Percentiles rank a stretch among this genome's conserved stretches.
Conservation (phyloP, 495 filamentous ascomycete species). For the Penicillium paxilli region DNA sequence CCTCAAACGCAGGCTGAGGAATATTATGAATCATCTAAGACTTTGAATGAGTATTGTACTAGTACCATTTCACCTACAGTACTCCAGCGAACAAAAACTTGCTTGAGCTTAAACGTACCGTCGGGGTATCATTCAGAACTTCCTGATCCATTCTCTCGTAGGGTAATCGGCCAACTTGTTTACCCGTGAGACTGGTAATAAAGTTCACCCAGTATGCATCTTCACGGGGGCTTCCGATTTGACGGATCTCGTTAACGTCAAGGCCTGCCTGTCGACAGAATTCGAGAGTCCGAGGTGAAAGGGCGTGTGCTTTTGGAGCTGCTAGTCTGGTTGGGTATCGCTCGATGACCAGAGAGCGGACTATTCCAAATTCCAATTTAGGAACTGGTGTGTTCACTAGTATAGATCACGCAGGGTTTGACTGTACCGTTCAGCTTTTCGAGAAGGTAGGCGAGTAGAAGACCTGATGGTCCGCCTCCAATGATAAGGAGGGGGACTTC, state of each 20-base stretch:
- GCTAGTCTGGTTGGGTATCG: constrained; percentile 25
- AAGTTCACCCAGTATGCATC: constrained; percentile 33
- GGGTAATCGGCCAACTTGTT: constrained; percentile 24
- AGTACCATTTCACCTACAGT: not conserved
- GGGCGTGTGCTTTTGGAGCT: constrained; percentile 31
- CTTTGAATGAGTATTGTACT: no score
- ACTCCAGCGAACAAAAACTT: not conserved
- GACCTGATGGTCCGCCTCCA: constrained; percentile 7
- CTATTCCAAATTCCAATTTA: constrained; percentile 1
- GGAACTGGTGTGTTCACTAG: not conserved
- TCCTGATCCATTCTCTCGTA: constrained; percentile 34
- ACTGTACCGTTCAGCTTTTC: not conserved
- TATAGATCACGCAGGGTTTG: no score
- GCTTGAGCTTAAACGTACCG: constrained; percentile 7
- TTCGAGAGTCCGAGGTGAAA: constrained; percentile 30
- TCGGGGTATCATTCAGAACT: constrained; percentile 26
- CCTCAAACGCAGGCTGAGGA: constrained; percentile 30
- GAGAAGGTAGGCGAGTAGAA: constrained; percentile 7
- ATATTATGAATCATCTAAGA: constrained; percentile 37
- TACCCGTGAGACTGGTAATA: constrained; percentile 25
- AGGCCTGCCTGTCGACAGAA: constrained; percentile 29
- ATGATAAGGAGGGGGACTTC: constrained; percentile 7
- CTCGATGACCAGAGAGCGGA: constrained; percentile 25
- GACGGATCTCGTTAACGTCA: constrained; percentile 26
- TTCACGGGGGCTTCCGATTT: constrained; percentile 19